Conservation (phyloP, 2,329 filamentous ascomycete genomes). For the Apiospora sp. region DNA sequence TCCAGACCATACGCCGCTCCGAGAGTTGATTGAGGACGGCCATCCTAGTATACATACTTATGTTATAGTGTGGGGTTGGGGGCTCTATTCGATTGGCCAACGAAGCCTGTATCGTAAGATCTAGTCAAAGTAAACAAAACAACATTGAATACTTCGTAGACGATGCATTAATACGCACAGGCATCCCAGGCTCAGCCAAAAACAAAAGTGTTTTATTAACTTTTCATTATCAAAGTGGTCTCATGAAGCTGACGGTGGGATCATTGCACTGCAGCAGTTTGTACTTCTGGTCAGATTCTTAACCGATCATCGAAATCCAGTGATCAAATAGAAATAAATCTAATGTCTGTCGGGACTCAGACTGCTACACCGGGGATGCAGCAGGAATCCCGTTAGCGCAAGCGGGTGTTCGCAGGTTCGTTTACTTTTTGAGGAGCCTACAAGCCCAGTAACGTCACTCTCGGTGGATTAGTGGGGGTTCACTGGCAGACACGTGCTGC, state of each 20-base stretch:
- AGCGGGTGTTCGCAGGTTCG: slow-evolving; percentile 7
- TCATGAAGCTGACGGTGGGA: background rate
- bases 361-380: background rate
- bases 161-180: too few relatives aligned
- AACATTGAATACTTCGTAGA: too few relatives aligned
- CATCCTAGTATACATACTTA: background rate
- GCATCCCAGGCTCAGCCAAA: background rate
- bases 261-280: background rate
- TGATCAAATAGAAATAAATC: background rate
- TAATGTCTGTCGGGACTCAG: background rate
- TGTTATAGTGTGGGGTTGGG: background rate
- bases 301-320: background rate
- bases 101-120: background rate
- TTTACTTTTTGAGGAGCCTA: background rate
- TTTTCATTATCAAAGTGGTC: background rate
- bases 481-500: slow-evolving; percentile 14
- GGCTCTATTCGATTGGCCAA: slow-evolving; percentile 1
- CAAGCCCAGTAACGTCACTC: background rate
- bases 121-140: background rate
- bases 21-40: background rate
- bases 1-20: background rate
- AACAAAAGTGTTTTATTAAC: background rate
- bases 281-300: background rate
- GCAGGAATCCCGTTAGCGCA: slow-evolving; percentile 15
- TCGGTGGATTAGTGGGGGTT: background rate